Conservation (phyloP, 352 stramenopile species). For the Blastocystis sp. region DNA sequence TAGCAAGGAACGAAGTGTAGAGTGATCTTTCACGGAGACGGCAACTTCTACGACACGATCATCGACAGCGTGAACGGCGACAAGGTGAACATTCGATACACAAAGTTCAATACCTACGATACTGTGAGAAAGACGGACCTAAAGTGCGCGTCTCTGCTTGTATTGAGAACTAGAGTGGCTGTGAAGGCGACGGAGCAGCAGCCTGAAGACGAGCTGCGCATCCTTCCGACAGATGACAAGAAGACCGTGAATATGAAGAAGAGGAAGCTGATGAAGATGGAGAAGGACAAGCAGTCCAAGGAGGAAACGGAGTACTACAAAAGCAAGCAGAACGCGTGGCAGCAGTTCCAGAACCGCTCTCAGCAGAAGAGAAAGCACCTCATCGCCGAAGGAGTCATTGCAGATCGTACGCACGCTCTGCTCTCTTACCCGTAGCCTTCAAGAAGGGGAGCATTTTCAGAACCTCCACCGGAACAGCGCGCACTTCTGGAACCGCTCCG, state of each 20-base stretch:
- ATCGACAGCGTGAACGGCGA: slow-evolving; percentile 38
- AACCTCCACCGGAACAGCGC: neutral
- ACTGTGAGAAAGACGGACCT: slow-evolving; percentile 27
- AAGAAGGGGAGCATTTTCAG: slow-evolving; percentile 59
- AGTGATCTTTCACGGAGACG: slow-evolving; percentile 40
- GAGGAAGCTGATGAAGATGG: slow-evolving; percentile 13
- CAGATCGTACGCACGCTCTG: neutral
- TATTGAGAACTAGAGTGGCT: slow-evolving; percentile 5
- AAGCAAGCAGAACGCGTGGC: slow-evolving; percentile 49
- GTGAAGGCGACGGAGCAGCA: slow-evolving; percentile 1
- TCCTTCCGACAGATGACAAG: slow-evolving; percentile 56
- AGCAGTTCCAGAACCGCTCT: slow-evolving; percentile 47
- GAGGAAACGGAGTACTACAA: slow-evolving; percentile 49
- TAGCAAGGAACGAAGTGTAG: slow-evolving; percentile 38
- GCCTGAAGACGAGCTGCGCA: slow-evolving; percentile 5
- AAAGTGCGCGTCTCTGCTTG: neutral
- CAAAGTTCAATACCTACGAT: slow-evolving; percentile 60
- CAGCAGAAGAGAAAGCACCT: slow-evolving; percentile 40
- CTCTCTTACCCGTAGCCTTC: slow-evolving; percentile 4
- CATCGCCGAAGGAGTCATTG: slow-evolving; percentile 29
- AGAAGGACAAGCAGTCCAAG: slow-evolving; percentile 39
- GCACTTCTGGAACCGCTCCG: slow-evolving; percentile 32
- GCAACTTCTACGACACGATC: slow-evolving; percentile 61
- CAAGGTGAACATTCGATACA: slow-evolving; percentile 55
- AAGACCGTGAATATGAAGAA: slow-evolving; percentile 57